Percentiles rank a stretch among this genome's conserved stretches.
Evolutionary conservation across 257 asterid genomes (phyloP).

Genomic region (Solanum neorickii): DNA sequence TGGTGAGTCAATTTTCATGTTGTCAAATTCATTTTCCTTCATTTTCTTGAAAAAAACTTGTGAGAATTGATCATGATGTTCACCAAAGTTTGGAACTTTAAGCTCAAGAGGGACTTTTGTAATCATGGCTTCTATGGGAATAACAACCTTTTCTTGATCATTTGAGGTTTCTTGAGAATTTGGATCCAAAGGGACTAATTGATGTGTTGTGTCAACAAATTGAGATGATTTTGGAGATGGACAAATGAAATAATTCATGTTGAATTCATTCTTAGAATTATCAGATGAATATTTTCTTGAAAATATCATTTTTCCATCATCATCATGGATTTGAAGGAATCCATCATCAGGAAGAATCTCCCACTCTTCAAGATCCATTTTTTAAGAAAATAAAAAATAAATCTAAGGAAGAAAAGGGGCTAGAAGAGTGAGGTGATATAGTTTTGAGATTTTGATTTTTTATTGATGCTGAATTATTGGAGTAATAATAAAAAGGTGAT

Average conservation of each 20-base stretch:
- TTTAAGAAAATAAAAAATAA: neutral
- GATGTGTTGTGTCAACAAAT: constrained; percentile 24
- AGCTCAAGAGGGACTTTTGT: constrained; percentile 1
- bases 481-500: neutral
- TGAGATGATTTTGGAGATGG: constrained; percentile 3
- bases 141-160: constrained; percentile 4
- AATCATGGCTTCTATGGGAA: neutral
- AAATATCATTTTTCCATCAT: constrained; percentile 37
- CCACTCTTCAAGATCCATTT: constrained; percentile 67
- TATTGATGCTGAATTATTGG: neutral
- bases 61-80: constrained; percentile 28
- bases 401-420: neutral
- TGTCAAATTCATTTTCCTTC: constrained; percentile 60
- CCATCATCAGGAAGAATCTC: constrained; percentile 71
- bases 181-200: constrained; percentile 13
- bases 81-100: neutral
- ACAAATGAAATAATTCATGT: constrained; percentile 3
- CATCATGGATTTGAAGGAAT: constrained; percentile 51
- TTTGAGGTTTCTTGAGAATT: neutral
- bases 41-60: constrained; percentile 76
- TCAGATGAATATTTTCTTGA: constrained; percentile 21
- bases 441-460: neutral
- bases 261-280: neutral
- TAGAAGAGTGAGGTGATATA: neutral
- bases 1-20: constrained; percentile 71